Evolutionary conservation across 169 alveolate species (phyloP).

Genomic region (Cryptosporidium viatorum): DNA sequence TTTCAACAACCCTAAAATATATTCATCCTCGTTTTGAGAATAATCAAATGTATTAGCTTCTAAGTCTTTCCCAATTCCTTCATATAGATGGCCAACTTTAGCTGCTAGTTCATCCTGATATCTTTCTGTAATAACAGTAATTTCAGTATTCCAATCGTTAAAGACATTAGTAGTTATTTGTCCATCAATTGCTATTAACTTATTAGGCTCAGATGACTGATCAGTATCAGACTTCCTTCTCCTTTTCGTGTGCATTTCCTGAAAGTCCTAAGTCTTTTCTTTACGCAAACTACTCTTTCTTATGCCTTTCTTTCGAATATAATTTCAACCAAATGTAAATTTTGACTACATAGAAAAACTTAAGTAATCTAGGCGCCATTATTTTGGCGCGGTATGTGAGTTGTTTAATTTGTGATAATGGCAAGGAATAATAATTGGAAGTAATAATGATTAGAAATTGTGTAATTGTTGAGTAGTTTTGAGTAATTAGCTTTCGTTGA

Average conservation of each 20-base stretch:
- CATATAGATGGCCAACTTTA: slow-evolving; percentile 8
- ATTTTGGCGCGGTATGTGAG: slow-evolving; percentile 16
- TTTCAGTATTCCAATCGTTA: slow-evolving; percentile 69
- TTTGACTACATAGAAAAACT: neutral
- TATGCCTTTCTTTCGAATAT: neutral
- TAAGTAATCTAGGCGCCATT: neutral
- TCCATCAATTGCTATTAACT: neutral
- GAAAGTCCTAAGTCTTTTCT: neutral
- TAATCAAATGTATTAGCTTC: slow-evolving; percentile 21
- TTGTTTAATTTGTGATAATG: neutral
- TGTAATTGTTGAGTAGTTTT: neutral
- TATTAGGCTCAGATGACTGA: neutral
- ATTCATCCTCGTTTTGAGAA: slow-evolving; percentile 30
- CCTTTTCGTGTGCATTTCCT: slow-evolving; percentile 12
- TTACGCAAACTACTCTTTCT: neutral
- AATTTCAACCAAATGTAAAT: neutral
- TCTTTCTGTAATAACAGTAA: slow-evolving; percentile 21
- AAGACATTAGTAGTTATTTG: slow-evolving; percentile 8
- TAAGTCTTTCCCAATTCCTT: slow-evolving; percentile 48
- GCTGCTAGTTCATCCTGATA: neutral
- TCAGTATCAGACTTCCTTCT: slow-evolving; percentile 15
- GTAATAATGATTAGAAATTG: neutral
- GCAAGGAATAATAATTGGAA: neutral
- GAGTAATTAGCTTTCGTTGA: neutral
- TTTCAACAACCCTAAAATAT: slow-evolving; percentile 12